Evolutionary conservation across 1,284 basidiomycete species (phyloP), one percentile per base, ranked within the genome.

Genomic region (Erythrobasidium hasegawianum): DNA sequence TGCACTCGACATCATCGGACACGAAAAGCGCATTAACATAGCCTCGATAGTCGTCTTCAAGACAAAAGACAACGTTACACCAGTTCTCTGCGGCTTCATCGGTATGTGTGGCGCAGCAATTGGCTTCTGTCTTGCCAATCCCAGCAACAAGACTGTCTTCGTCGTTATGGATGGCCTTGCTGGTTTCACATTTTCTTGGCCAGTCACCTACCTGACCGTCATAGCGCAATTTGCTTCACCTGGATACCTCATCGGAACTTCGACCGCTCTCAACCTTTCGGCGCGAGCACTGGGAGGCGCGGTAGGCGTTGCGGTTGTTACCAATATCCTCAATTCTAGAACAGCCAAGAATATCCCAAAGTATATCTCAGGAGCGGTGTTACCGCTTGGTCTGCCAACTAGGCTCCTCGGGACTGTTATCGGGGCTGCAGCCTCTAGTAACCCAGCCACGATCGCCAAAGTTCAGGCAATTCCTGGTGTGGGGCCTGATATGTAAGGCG

Each of bases 201-300:
- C 64, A 16, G 26, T 67, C 40, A 50, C 64, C 24, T 58, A 60
- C 39, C 38, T 67, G 9, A 53, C 57, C 7, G 64, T 58, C 2
- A 49, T 67, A 14, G 64, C 64, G 9, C 64, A 67, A 53, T 58
- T 67, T 27, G 64, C 64, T 45, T 57, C 60, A 18, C 57, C 57
- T 41, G 43, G 43, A 29, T 41, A 41, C 14, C 57, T 59, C 20
- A 59, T 59, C n/a, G 57, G 57, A 11, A 59, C 57, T 10, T 41
- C 57, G 14, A 59, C 57, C 24, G 52, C 43, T 39, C 47, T 59
- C 14, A 40, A 24, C 16, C 33, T 59, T 10, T 59, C 57, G 9
- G 57, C 57, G n/a, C 57, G 57, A 26, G 47, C 57, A n/a, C 45
- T 59, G 9, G 43, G 33, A 50, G 57, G 57, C n/a, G 57, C 43